Conservation (phyloP, 208 protist species). For the Wallacemonas sp. region DNA sequence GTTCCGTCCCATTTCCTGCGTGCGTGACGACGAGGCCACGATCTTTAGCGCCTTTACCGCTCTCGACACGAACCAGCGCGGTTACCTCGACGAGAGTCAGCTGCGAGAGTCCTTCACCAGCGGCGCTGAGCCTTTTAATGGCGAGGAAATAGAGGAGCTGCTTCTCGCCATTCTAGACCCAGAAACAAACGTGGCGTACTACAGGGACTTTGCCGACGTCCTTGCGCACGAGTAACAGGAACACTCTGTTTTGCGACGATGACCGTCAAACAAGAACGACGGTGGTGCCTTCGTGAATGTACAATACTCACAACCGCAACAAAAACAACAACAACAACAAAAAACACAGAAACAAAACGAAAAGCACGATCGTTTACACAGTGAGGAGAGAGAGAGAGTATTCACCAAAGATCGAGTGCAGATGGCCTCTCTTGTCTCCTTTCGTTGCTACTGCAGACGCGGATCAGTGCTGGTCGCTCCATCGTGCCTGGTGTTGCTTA, state of each 20-base stretch:
- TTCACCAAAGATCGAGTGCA: too few relatives aligned
- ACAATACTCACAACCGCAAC: neutral
- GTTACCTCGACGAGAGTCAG: slow-evolving; percentile 69
- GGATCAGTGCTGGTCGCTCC: too few relatives aligned
- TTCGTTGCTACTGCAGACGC: too few relatives aligned
- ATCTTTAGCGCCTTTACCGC: slow-evolving; percentile 75
- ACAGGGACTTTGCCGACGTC: slow-evolving; percentile 81
- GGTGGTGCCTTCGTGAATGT: too few relatives aligned
- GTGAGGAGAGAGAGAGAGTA: too few relatives aligned
- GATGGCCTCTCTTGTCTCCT: too few relatives aligned
- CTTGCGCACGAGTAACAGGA: slow-evolving; percentile 72
- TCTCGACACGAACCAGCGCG: slow-evolving; percentile 59
- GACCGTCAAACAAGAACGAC: too few relatives aligned
- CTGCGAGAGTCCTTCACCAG: slow-evolving; percentile 58
- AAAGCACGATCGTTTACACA: too few relatives aligned
- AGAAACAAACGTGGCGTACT: slow-evolving; percentile 69
- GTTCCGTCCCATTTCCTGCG: slow-evolving; percentile 32
- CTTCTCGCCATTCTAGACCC: slow-evolving; percentile 72
- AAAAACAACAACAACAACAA: neutral
- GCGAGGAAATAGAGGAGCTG: slow-evolving; percentile 84
- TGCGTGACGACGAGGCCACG: slow-evolving; percentile 50
- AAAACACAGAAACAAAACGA: neutral
- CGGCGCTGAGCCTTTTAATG: slow-evolving; percentile 61
- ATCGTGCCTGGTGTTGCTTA: too few relatives aligned
- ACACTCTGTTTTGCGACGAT: too few relatives aligned